Conservation (phyloP, 2,329 filamentous ascomycete genomes). For the Cladorrhinum sp. region DNA sequence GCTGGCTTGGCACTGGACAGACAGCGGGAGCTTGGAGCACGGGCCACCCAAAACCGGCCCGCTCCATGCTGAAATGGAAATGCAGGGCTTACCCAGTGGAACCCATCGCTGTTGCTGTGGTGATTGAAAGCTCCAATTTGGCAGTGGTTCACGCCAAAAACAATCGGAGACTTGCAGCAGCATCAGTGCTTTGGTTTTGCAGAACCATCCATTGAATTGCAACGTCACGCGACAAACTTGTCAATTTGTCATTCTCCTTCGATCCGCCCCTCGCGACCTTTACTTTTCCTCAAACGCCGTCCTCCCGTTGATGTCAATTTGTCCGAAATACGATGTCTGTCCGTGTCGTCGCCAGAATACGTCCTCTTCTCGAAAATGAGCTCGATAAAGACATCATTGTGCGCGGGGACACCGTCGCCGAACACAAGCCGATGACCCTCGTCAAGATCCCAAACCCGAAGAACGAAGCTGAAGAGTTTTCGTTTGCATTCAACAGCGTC, state of each 20-base stretch:
- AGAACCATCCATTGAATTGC: slow-evolving; percentile 3
- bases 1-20: not conserved
- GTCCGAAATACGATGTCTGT: slow-evolving; percentile 55
- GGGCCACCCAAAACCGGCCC: not conserved
- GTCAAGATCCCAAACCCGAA: slow-evolving; percentile 92
- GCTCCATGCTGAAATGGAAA: not conserved
- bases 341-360: slow-evolving; percentile 84
- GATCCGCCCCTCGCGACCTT: slow-evolving; percentile 6
- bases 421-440: slow-evolving; percentile 60
- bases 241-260: slow-evolving; percentile 13
- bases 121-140: slow-evolving; percentile 8
- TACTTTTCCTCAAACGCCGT: slow-evolving; percentile 1
- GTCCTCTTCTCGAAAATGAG: slow-evolving; percentile 83
- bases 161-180: not conserved
- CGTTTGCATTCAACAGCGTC: slow-evolving; percentile 91
- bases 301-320: slow-evolving; percentile 1
- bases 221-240: slow-evolving; percentile 8
- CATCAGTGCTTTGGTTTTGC: slow-evolving; percentile 13
- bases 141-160: slow-evolving; percentile 6
- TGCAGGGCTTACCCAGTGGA: not conserved
- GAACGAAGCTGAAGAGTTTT: slow-evolving; percentile 86
- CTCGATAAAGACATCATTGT: slow-evolving; percentile 86
- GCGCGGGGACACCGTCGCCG: slow-evolving; percentile 58
- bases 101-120: slow-evolving; percentile 13
- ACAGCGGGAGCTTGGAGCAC: not conserved